A percentile compares a stretch with the other conserved stretches of the same genome.
Conservation (phyloP, 768 basidiomycete species). For the Astraeus odoratus region DNA sequence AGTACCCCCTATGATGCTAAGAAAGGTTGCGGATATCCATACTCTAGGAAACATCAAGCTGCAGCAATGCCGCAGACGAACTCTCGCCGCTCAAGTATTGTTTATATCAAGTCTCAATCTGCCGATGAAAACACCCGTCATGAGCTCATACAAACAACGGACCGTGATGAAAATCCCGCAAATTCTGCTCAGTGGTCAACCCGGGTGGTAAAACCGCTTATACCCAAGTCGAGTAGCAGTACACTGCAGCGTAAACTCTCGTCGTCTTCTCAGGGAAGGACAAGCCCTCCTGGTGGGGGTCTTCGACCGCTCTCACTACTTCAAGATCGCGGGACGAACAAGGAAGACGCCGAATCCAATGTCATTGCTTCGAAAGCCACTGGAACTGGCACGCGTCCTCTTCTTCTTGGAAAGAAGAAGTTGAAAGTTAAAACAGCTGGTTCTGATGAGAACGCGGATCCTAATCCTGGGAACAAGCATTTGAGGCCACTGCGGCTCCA, state of each 20-base stretch:
- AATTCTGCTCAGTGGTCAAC: constrained; percentile 42
- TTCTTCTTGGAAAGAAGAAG: constrained; percentile 52
- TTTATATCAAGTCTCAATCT: constrained; percentile 52
- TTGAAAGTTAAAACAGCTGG: constrained; percentile 25
- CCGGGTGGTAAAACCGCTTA: constrained; percentile 45
- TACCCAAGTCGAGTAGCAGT: constrained; percentile 37
- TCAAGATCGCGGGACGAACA: constrained; percentile 47
- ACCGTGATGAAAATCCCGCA: constrained; percentile 13
- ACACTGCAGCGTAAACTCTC: constrained; percentile 37
- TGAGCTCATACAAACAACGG: background rate
- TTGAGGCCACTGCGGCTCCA: constrained; percentile 55
- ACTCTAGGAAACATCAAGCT: constrained; percentile 13
- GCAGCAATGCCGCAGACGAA: constrained; percentile 16
- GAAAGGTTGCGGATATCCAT: constrained; percentile 14
- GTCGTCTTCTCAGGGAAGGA: constrained; percentile 19
- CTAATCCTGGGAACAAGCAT: constrained; percentile 36
- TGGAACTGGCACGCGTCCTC: constrained; percentile 40
- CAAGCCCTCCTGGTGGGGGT: constrained; percentile 37
- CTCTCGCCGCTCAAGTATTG: constrained; percentile 50
- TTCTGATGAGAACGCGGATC: constrained; percentile 28
- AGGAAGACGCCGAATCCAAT: constrained; percentile 16
- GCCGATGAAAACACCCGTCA: constrained; percentile 30
- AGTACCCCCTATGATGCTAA: constrained; percentile 55
- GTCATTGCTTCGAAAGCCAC: background rate
- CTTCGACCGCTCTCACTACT: constrained; percentile 59